A percentile compares a stretch with the other conserved stretches of the same genome.
Evolutionary conservation across 2,329 filamentous ascomycete genomes (phyloP).

Genomic region (Tolypocladium nubicola): DNA sequence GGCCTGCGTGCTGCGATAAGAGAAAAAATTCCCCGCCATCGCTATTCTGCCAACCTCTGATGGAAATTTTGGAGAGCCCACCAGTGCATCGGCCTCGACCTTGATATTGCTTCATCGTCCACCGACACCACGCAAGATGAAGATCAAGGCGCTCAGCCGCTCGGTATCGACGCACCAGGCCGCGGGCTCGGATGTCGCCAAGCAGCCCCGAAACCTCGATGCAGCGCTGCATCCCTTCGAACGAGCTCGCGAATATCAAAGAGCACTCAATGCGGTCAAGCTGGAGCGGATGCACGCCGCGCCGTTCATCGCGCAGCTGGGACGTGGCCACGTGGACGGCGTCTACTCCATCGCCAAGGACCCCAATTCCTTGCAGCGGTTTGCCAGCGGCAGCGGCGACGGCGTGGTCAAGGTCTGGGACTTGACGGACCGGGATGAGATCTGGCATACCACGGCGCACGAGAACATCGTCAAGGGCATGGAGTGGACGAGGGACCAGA

Average conservation of each 20-base stretch:
- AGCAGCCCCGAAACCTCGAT: slow-evolving; percentile 63
- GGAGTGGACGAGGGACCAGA: slow-evolving; percentile 78
- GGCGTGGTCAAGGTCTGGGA: slow-evolving; percentile 94
- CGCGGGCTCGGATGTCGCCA: slow-evolving; percentile 54
- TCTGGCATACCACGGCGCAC: slow-evolving; percentile 73
- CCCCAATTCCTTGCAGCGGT: slow-evolving; percentile 58
- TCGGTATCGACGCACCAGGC: slow-evolving; percentile 55
- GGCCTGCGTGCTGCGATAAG: slow-evolving; percentile 14
- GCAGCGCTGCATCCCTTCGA: slow-evolving; percentile 85
- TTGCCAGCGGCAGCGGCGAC: slow-evolving; percentile 81
- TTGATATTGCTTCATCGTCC: neutral
- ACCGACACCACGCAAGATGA: slow-evolving; percentile 24
- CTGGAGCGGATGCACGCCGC: slow-evolving; percentile 79
- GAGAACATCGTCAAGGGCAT: slow-evolving; percentile 90
- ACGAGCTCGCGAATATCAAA: slow-evolving; percentile 62
- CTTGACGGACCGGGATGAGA: slow-evolving; percentile 57
- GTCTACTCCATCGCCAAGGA: slow-evolving; percentile 71
- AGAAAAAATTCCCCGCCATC: slow-evolving; percentile 20
- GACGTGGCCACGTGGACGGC: slow-evolving; percentile 85
- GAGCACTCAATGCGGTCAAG: slow-evolving; percentile 68
- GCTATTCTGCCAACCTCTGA: neutral
- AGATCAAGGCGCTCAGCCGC: slow-evolving; percentile 57
- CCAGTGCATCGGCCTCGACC: neutral
- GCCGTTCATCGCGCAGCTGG: slow-evolving; percentile 73
- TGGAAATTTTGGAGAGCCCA: slow-evolving; percentile 1